phyloP scores from a whole-genome alignment of 2,329 filamentous ascomycete species.

The Chaetomiaceae sp. region DNA sequence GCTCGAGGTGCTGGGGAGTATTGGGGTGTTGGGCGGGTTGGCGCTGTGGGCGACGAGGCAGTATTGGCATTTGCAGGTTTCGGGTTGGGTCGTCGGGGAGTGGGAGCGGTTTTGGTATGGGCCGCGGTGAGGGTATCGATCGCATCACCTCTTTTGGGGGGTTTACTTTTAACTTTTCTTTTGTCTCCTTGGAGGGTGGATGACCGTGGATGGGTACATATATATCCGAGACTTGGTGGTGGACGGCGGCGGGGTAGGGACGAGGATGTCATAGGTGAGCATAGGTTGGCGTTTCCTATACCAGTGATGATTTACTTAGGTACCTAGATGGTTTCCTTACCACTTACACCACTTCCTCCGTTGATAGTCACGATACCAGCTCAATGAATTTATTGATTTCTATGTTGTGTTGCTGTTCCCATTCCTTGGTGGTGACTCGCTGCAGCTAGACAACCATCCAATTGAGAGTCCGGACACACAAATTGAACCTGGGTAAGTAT shows the following conservation, averaged over 20 bases:
- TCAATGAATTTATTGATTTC: background rate
- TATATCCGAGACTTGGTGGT: no score
- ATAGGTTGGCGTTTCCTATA: background rate
- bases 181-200: background rate
- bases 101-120: slow-evolving; percentile 32
- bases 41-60: slow-evolving; percentile 53
- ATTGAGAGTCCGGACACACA: no score
- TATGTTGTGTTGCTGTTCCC: background rate
- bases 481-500: no score
- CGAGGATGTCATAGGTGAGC: background rate
- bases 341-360: background rate
- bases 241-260: slow-evolving; percentile 2
- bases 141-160: no score
- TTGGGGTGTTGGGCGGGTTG: slow-evolving; percentile 70
- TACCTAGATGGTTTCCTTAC: background rate
- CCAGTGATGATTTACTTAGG: no score
- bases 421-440: no score
- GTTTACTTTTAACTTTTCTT: background rate
- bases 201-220: background rate
- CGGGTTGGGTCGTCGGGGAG: slow-evolving; percentile 29
- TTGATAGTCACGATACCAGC: background rate
- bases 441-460: no score
- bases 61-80: slow-evolving; percentile 27
- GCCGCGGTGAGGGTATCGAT: background rate
- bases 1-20: slow-evolving; percentile 68